Evolutionary conservation across 225 moss, liverwort and hornwort species (phyloP).

Genomic region (Climacium dendroides): DNA sequence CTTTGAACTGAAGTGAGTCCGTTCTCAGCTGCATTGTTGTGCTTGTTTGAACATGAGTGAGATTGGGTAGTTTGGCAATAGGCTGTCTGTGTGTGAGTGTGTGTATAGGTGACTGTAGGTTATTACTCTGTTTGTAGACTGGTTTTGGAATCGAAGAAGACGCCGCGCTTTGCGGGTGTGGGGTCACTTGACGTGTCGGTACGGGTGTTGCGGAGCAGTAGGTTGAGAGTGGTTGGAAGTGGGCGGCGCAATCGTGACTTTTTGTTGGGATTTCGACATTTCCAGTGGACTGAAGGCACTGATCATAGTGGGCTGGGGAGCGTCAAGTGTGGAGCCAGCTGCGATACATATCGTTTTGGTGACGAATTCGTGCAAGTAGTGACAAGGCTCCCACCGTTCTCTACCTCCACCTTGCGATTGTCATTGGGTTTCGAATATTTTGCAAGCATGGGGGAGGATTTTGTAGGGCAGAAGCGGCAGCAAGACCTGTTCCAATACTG

Average conservation of each 20-base stretch:
- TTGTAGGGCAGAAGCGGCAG: slow-evolving; percentile 15
- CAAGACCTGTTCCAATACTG: slow-evolving; percentile 18
- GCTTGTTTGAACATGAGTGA: not conserved
- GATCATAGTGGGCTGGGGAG: not conserved
- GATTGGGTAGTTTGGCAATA: not conserved
- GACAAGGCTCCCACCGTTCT: not conserved
- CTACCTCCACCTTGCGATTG: not conserved
- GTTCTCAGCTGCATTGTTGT: not conserved
- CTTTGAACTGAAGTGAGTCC: slow-evolving; percentile 6
- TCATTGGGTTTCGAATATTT: too few relatives aligned
- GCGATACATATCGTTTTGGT: not conserved
- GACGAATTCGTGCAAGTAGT: not conserved
- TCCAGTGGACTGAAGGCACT: not conserved
- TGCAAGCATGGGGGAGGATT: slow-evolving; percentile 24
- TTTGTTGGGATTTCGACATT: not conserved
- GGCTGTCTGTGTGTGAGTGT: not conserved
- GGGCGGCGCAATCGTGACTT: not conserved
- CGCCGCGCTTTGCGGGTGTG: not conserved
- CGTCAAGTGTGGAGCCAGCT: not conserved
- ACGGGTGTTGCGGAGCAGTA: not conserved
- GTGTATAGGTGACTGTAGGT: not conserved
- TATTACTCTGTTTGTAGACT: not conserved
- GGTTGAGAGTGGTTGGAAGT: slow-evolving; percentile 3
- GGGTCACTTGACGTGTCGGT: not conserved
- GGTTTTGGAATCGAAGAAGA: not conserved